phyloP scores from a whole-genome alignment of 2,329 filamentous ascomycete species.

The Trichophaea hybrida region DNA sequence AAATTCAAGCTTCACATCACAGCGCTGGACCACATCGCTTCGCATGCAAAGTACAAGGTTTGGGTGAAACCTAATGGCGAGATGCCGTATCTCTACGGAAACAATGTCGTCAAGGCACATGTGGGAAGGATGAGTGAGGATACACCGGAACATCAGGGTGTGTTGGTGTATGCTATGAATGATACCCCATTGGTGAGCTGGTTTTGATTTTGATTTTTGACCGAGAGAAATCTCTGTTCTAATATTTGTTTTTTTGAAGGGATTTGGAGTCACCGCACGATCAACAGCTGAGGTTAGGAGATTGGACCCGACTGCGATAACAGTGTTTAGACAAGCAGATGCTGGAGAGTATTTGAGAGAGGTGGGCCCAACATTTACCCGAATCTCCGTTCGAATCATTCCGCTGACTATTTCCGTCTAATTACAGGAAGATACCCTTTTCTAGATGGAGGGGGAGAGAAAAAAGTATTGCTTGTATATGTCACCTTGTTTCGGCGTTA shows the following conservation, averaged over 20 bases:
- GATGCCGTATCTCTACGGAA: conserved; percentile 94
- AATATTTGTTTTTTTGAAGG: conserved; percentile 36
- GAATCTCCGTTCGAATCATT: neutral
- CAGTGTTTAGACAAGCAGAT: conserved; percentile 83
- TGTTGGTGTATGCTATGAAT: conserved; percentile 81
- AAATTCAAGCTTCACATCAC: conserved; percentile 95
- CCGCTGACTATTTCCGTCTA: neutral
- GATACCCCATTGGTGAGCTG: conserved; percentile 56
- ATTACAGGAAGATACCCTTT: conserved; percentile 28
- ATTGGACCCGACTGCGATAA: conserved; percentile 78
- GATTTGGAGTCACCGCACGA: conserved; percentile 83
- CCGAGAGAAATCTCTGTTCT: neutral
- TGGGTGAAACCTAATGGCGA: conserved; percentile 95
- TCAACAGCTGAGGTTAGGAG: conserved; percentile 70
- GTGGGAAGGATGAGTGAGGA: conserved; percentile 79
- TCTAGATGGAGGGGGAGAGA: conserved; percentile 11
- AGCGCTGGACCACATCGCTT: conserved; percentile 72
- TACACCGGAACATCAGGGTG: conserved; percentile 81
- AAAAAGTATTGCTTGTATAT: neutral
- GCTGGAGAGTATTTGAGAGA: conserved; percentile 90
- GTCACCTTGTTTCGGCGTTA: neutral
- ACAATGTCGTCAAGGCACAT: conserved; percentile 72
- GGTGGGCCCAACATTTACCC: conserved; percentile 27
- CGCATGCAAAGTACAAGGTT: conserved; percentile 88
- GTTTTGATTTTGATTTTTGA: neutral